Evolutionary conservation across 2,329 filamentous ascomycete species (phyloP).

Genomic region (Cordyceps tenuipes): DNA sequence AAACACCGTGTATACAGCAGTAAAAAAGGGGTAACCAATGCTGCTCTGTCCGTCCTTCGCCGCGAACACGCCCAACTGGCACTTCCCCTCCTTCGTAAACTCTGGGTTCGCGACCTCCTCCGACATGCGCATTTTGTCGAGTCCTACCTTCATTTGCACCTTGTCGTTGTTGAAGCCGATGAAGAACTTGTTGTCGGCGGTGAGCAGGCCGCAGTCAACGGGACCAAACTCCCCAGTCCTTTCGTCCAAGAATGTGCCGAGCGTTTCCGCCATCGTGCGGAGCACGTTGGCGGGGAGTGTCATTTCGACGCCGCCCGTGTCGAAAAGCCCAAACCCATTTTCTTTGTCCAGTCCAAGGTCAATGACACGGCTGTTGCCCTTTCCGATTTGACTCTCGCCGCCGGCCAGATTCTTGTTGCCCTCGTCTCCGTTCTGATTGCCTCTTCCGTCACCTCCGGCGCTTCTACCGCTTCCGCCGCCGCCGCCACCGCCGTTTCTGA

Average conservation of each 20-base stretch:
- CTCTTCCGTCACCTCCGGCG: neutral
- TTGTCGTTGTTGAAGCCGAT: conserved; percentile 1
- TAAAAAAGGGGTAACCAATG: neutral
- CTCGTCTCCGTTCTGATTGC: neutral
- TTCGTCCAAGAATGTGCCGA: neutral
- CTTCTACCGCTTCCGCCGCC: too few species aligned
- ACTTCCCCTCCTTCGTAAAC: neutral
- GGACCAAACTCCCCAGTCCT: neutral
- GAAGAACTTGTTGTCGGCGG: conserved; percentile 2
- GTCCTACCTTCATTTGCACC: neutral
- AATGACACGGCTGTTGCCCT: neutral
- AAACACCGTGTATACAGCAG: conserved; percentile 6
- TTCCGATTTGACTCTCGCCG: neutral
- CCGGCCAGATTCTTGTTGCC: neutral
- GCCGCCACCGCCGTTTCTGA: too few species aligned
- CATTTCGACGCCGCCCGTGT: conserved; percentile 1
- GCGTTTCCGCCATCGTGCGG: neutral
- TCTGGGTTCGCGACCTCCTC: neutral
- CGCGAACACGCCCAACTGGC: neutral
- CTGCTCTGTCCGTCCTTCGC: neutral
- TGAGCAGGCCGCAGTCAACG: conserved; percentile 2
- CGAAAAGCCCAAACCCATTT: neutral
- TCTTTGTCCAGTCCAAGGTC: neutral
- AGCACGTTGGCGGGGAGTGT: neutral
- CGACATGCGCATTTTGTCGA: conserved; percentile 1